These are phyloP conservation scores for Candida dendrica DNA, from an alignment of 805 yeast genomes.

Conservation along the genomic window DNA sequence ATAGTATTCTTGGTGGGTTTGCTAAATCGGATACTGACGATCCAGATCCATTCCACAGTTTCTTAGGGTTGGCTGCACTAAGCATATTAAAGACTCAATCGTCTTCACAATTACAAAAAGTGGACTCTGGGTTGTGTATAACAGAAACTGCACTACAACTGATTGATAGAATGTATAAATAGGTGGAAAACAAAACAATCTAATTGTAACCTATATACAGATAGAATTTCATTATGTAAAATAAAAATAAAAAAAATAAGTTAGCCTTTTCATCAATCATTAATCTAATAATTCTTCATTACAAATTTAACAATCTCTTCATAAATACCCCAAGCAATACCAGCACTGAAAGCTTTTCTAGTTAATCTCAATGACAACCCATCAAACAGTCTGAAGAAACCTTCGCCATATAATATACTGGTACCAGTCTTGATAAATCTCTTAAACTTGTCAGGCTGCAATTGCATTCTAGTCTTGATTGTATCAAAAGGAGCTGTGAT, in stretches of 20 bases:
- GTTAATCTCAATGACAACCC: slow-evolving; percentile 77
- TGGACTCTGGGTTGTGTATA: neutral
- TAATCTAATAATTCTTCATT: neutral
- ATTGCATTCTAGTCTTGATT: slow-evolving; percentile 84
- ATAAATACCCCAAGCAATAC: slow-evolving; percentile 94
- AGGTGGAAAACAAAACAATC: neutral
- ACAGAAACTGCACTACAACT: neutral
- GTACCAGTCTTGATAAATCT: slow-evolving; percentile 33
- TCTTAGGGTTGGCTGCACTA: slow-evolving; percentile 50
- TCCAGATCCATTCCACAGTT: slow-evolving; percentile 69
- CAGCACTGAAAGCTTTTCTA: slow-evolving; percentile 86
- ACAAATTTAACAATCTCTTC: slow-evolving; percentile 64
- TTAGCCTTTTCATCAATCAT: neutral
- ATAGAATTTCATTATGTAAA: neutral
- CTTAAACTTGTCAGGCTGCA: slow-evolving; percentile 43
- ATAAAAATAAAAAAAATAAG: neutral
- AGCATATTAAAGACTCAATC: slow-evolving; percentile 5
- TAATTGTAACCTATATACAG: neutral
- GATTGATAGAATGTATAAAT: neutral
- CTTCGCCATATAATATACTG: slow-evolving; percentile 38
- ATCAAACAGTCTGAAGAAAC: slow-evolving; percentile 55
- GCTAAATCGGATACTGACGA: slow-evolving; percentile 53
- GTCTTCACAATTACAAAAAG: neutral
- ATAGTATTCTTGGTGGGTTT: slow-evolving; percentile 67
- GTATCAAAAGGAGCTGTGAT: slow-evolving; percentile 95